Percentiles rank a stretch among this genome's conserved stretches.
phyloP scores from a whole-genome alignment of 1,284 basidiomycete species.

The Cutaneotrichosporon mucoides region DNA sequence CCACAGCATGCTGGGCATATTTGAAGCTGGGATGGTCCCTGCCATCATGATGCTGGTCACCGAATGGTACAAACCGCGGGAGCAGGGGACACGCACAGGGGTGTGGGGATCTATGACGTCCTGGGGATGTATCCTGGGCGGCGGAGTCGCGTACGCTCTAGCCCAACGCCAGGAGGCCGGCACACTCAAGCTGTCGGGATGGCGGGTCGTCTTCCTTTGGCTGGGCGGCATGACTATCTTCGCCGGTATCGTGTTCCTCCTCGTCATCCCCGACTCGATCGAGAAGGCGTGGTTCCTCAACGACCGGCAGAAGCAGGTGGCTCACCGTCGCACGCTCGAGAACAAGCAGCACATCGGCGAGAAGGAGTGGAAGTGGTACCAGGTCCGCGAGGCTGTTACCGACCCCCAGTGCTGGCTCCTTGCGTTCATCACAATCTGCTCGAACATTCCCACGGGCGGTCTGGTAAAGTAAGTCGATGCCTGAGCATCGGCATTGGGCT shows the following conservation, averaged over 20 bases:
- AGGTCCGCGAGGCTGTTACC: constrained; percentile 25
- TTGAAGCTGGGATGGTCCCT: constrained; percentile 13
- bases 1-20: constrained; percentile 17
- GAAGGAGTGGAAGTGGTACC: constrained; percentile 26
- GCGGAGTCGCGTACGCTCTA: constrained; percentile 24
- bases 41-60: constrained; percentile 20
- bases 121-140: constrained; percentile 22
- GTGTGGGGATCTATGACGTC: constrained; percentile 22
- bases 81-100: constrained; percentile 16
- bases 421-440: constrained; percentile 3
- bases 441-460: constrained; percentile 20
- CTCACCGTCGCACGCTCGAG: constrained; percentile 24
- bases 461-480: constrained; percentile 8
- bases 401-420: constrained; percentile 18
- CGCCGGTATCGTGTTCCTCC: constrained; percentile 20
- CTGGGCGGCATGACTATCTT: constrained; percentile 20
- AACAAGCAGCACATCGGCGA: constrained; percentile 43
- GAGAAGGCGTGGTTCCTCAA: constrained; percentile 28
- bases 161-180: constrained; percentile 1
- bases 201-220: constrained; percentile 24
- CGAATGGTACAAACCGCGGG: constrained; percentile 20
- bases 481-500: too few species aligned
- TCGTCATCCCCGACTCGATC: constrained; percentile 33
- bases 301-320: constrained; percentile 24
- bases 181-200: constrained; percentile 17